Percentiles rank a stretch among this genome's conserved stretches.
Conservation (phyloP, 352 stramenopile species). For the Phytopythium litorale region DNA sequence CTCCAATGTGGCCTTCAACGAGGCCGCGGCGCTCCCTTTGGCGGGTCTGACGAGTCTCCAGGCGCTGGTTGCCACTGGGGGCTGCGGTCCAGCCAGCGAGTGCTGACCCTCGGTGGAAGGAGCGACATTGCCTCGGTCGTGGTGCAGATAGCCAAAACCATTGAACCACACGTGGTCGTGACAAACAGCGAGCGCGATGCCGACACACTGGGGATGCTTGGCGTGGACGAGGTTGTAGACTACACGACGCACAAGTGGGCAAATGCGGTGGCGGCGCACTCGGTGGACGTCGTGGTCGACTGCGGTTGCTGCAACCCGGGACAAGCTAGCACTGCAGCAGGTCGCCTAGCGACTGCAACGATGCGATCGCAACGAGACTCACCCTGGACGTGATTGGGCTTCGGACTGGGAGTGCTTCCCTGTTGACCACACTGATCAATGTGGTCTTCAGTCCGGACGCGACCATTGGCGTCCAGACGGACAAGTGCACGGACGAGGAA, state of each 20-base stretch:
- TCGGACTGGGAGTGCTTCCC: no score
- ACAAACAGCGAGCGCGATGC: constrained; percentile 33
- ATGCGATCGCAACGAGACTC: background rate
- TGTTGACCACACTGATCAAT: no score
- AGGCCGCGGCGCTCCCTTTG: constrained; percentile 27
- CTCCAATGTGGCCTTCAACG: constrained; percentile 28
- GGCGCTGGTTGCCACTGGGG: constrained; percentile 17
- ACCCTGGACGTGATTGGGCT: no score
- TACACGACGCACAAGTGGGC: constrained; percentile 41
- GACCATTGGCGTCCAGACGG: no score
- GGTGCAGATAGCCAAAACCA: constrained; percentile 45
- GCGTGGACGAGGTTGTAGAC: constrained; percentile 40
- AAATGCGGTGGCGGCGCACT: constrained; percentile 18
- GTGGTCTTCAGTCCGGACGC: no score
- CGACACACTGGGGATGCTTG: constrained; percentile 28
- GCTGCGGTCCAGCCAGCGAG: constrained; percentile 12
- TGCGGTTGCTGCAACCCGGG: constrained; percentile 22
- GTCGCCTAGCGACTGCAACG: background rate
- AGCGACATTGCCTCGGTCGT: constrained; percentile 44
- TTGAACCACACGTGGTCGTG: constrained; percentile 22
- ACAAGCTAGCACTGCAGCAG: constrained; percentile 1
- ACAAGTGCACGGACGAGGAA: no score
- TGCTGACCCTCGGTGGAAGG: constrained; percentile 51
- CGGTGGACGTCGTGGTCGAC: constrained; percentile 30
- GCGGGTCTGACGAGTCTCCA: constrained; percentile 30